Evolutionary conservation across 257 asterid species (phyloP).

Genomic region (Hygrophila difformis): DNA sequence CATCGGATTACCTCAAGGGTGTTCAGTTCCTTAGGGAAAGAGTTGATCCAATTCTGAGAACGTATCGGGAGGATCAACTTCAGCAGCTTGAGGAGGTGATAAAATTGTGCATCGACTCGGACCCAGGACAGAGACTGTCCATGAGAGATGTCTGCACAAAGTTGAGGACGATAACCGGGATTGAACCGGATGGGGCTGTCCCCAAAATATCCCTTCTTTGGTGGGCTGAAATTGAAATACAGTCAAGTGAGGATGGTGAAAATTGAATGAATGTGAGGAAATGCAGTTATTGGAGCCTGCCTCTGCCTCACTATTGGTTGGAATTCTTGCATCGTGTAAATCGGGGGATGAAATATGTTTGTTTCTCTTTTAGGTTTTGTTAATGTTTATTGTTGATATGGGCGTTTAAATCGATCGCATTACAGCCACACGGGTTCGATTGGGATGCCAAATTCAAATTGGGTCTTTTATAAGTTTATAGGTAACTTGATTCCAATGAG

Average conservation of each 20-base stretch:
- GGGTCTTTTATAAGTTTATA: too few relatives aligned
- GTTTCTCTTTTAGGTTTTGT: too few relatives aligned
- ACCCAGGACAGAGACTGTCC: conserved; percentile 35
- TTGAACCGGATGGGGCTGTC: conserved; percentile 70
- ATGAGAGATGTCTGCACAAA: conserved; percentile 48
- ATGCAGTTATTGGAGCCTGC: conserved; percentile 12
- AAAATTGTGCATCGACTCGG: conserved; percentile 41
- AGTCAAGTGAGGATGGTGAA: conserved; percentile 47
- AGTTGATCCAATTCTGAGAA: conserved; percentile 60
- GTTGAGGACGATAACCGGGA: conserved; percentile 63
- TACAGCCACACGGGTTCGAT: too few relatives aligned
- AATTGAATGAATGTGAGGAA: conserved; percentile 10
- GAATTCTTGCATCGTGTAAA: conserved; percentile 10
- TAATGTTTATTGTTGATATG: too few relatives aligned
- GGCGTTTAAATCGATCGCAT: too few relatives aligned
- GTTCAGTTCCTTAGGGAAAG: conserved; percentile 33
- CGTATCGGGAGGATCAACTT: conserved; percentile 49
- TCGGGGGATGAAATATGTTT: too few relatives aligned
- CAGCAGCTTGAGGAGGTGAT: conserved; percentile 48
- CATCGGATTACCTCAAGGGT: conserved; percentile 61
- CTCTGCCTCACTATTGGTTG: conserved; percentile 10
- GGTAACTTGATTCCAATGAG: too few relatives aligned
- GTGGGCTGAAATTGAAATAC: conserved; percentile 97
- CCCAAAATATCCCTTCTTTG: conserved; percentile 89
- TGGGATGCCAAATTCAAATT: too few relatives aligned